These are phyloP conservation scores for Colletotrichum sp. DNA, from an alignment of 2,329 filamentous ascomycete species.

Conservation along the genomic window DNA sequence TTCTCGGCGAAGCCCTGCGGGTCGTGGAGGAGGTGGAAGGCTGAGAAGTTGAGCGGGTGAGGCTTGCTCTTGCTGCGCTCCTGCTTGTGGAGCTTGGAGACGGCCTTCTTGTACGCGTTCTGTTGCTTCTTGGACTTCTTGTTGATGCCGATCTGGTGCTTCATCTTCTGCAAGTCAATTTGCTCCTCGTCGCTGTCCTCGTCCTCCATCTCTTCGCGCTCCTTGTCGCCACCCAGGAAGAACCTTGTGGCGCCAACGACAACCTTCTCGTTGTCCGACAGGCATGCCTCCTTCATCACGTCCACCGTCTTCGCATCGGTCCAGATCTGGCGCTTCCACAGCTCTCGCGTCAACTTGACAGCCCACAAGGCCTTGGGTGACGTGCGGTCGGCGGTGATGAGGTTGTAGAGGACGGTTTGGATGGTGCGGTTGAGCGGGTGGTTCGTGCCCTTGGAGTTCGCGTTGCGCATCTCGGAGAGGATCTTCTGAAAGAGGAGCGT, in stretches of 20 bases:
- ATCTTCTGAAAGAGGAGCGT: slow-evolving; percentile 88
- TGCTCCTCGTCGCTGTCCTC: slow-evolving; percentile 85
- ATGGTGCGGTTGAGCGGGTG: slow-evolving; percentile 93
- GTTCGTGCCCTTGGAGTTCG: slow-evolving; percentile 87
- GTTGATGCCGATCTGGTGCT: slow-evolving; percentile 89
- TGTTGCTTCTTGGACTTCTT: slow-evolving; percentile 94
- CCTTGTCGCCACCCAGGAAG: slow-evolving; percentile 95
- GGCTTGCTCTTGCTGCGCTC: slow-evolving; percentile 89
- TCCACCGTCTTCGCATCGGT: slow-evolving; percentile 94
- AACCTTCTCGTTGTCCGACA: slow-evolving; percentile 93
- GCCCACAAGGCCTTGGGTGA: slow-evolving; percentile 93
- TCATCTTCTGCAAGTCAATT: slow-evolving; percentile 78
- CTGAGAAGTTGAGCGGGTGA: slow-evolving; percentile 93
- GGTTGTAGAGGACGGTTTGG: slow-evolving; percentile 91
- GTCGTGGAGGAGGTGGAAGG: slow-evolving; percentile 90
- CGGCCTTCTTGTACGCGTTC: slow-evolving; percentile 78
- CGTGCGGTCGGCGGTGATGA: slow-evolving; percentile 83
- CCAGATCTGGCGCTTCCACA: slow-evolving; percentile 98
- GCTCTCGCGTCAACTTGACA: slow-evolving; percentile 90
- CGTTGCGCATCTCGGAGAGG: slow-evolving; percentile 84
- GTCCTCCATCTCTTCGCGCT: slow-evolving; percentile 90
- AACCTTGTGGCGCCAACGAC: slow-evolving; percentile 86
- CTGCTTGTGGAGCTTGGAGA: slow-evolving; percentile 80
- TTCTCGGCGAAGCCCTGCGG: slow-evolving; percentile 92
- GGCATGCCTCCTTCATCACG: slow-evolving; percentile 92